phyloP scores from a whole-genome alignment of 2,329 filamentous ascomycete species.

The Penicillium sp. region DNA sequence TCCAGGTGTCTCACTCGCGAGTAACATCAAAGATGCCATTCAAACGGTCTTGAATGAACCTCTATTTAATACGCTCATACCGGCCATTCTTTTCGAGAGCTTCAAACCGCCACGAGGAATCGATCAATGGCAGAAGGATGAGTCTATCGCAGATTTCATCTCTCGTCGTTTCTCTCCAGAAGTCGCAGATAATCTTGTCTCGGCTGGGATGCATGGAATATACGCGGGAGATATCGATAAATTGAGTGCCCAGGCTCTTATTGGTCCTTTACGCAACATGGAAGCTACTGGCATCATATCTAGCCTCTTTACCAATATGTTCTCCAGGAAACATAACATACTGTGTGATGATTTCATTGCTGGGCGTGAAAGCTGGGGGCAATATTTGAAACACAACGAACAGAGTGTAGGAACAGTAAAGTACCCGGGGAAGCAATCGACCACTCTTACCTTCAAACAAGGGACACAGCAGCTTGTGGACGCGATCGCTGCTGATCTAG shows the following conservation, averaged over 20 bases:
- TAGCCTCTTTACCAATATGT: slow-evolving; percentile 10
- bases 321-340: slow-evolving; percentile 11
- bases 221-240: slow-evolving; percentile 86
- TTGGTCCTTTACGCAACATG: slow-evolving; percentile 53
- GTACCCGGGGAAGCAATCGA: slow-evolving; percentile 15
- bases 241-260: slow-evolving; percentile 69
- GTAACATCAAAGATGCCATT: slow-evolving; percentile 32
- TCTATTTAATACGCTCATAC: slow-evolving; percentile 53
- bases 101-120: slow-evolving; percentile 32
- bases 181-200: slow-evolving; percentile 71
- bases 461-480: slow-evolving; percentile 66
- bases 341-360: slow-evolving; percentile 32
- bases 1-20: slow-evolving; percentile 20
- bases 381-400: neutral
- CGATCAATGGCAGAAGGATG: slow-evolving; percentile 53
- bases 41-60: slow-evolving; percentile 53
- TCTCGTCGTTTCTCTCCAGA: slow-evolving; percentile 54
- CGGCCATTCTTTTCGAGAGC: slow-evolving; percentile 34
- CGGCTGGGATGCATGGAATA: slow-evolving; percentile 79
- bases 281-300: slow-evolving; percentile 38
- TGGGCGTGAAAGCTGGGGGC: neutral
- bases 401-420: neutral
- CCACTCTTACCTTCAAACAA: slow-evolving; percentile 45
- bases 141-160: slow-evolving; percentile 71
- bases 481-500: slow-evolving; percentile 55